These are phyloP conservation scores for Cucumis cinereus DNA, from an alignment of 306 rosid genomes.

Conservation along the genomic window DNA sequence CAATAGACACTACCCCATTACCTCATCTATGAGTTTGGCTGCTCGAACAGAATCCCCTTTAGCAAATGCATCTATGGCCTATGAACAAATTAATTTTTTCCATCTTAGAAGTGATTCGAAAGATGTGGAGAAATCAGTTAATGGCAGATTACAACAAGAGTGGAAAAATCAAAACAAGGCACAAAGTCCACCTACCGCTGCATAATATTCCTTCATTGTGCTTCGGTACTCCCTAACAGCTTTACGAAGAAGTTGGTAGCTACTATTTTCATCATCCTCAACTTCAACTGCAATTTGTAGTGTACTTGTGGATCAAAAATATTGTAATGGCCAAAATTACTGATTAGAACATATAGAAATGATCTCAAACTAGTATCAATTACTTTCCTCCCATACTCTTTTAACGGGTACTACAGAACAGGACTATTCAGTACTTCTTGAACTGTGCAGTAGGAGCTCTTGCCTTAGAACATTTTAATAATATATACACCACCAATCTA, in stretches of 20 bases:
- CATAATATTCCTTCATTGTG: conserved; percentile 56
- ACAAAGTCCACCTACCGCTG: conserved; percentile 46
- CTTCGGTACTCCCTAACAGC: conserved; percentile 63
- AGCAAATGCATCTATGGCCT: conserved; percentile 74
- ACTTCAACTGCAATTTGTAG: conserved; percentile 33
- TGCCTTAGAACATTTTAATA: background rate
- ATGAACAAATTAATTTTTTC: conserved; percentile 14
- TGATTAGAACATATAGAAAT: background rate
- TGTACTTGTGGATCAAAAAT: background rate
- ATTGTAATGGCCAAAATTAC: background rate
- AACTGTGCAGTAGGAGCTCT: background rate
- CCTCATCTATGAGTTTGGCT: conserved; percentile 46
- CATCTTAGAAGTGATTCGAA: conserved; percentile 18
- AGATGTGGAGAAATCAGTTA: background rate
- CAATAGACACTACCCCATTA: conserved; percentile 7
- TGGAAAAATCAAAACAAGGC: conserved; percentile 2
- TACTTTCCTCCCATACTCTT: background rate
- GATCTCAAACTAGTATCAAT: background rate
- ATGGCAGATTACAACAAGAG: background rate
- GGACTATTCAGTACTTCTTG: background rate
- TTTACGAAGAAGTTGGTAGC: conserved; percentile 45
- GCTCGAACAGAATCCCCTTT: conserved; percentile 45
- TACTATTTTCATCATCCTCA: conserved; percentile 44
- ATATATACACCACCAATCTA: background rate
- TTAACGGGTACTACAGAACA: background rate